phyloP scores from a whole-genome alignment of 2,329 filamentous ascomycete species.

The Biscogniauxia mediterranea region DNA sequence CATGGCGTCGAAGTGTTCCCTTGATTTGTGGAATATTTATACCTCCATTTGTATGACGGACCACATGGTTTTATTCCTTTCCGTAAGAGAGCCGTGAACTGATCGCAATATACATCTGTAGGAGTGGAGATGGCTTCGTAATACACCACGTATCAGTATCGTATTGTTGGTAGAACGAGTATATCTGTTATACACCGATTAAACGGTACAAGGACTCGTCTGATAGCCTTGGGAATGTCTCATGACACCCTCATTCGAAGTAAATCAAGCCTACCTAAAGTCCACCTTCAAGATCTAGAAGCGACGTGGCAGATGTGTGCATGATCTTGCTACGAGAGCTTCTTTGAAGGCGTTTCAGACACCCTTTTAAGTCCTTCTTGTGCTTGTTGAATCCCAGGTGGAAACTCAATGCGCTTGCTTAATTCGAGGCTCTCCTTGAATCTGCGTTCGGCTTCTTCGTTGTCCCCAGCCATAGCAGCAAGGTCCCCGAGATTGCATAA shows the following conservation, averaged over 20 bases:
- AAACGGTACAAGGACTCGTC: background rate
- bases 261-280: too few relatives aligned
- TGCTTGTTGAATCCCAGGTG: conserved; percentile 51
- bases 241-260: too few relatives aligned
- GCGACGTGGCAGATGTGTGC: background rate
- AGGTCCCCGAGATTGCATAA: conserved; percentile 87
- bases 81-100: background rate
- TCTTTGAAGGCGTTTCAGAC: conserved; percentile 5
- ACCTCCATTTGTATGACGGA: background rate
- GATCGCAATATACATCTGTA: background rate
- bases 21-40: background rate
- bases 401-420: conserved; percentile 52
- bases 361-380: conserved; percentile 46
- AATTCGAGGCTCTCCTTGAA: conserved; percentile 69
- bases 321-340: background rate
- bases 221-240: background rate
- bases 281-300: background rate
- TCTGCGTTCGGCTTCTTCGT: conserved; percentile 61
- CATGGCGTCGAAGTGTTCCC: background rate
- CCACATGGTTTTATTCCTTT: background rate
- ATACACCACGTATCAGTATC: background rate
- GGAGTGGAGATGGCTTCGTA: background rate
- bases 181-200: background rate
- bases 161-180: too few relatives aligned
- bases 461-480: conserved; percentile 69